Evolutionary conservation across 2,329 filamentous ascomycete species (phyloP).

Genomic region (Talaromyces sp.): DNA sequence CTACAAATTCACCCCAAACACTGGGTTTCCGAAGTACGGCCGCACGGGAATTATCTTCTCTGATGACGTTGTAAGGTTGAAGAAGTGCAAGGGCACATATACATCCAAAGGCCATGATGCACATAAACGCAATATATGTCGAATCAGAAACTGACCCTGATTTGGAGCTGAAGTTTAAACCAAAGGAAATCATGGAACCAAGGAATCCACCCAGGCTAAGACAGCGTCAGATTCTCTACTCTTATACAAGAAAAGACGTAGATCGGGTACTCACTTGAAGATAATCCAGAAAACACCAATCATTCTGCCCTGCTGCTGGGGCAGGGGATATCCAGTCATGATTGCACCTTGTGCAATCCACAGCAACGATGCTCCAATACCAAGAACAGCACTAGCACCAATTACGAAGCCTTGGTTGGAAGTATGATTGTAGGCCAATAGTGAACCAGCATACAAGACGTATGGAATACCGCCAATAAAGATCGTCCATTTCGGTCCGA

Average conservation of each 20-base stretch:
- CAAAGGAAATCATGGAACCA: slow-evolving; percentile 44
- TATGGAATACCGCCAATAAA: slow-evolving; percentile 38
- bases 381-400: slow-evolving; percentile 43
- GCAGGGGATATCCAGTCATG: slow-evolving; percentile 47
- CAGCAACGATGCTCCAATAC: slow-evolving; percentile 40
- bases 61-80: slow-evolving; percentile 37
- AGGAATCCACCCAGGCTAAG: slow-evolving; percentile 38
- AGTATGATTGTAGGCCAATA: slow-evolving; percentile 29
- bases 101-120: slow-evolving; percentile 51
- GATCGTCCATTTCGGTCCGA: slow-evolving; percentile 33
- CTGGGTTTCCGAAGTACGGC: neutral
- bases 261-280: slow-evolving; percentile 33
- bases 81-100: slow-evolving; percentile 49
- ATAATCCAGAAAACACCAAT: slow-evolving; percentile 41
- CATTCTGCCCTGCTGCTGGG: slow-evolving; percentile 36
- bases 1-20: neutral
- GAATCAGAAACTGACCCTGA: slow-evolving; percentile 47
- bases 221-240: neutral
- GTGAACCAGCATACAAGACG: slow-evolving; percentile 33
- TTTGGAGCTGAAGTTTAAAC: slow-evolving; percentile 41
- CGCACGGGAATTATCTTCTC: neutral
- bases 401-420: slow-evolving; percentile 36
- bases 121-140: slow-evolving; percentile 52
- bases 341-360: slow-evolving; percentile 42
- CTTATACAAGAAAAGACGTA: neutral